Conservation (phyloP, 805 yeast genomes). For the Metschnikowia drakensbergensis region DNA sequence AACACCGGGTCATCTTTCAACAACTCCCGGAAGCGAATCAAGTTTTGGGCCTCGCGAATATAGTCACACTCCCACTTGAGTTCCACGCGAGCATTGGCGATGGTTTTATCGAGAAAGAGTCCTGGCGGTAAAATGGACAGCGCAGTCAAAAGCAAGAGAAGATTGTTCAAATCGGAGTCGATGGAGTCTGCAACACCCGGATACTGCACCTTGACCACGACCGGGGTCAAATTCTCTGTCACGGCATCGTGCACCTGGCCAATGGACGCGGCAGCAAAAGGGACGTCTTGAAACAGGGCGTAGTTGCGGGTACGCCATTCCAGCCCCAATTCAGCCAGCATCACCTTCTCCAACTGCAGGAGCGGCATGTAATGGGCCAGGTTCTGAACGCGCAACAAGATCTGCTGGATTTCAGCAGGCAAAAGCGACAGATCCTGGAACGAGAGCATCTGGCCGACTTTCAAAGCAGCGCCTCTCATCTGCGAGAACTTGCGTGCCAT, state of each 20-base stretch:
- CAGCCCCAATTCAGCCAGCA: conserved; percentile 69
- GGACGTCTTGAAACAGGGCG: conserved; percentile 74
- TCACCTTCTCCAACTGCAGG: conserved; percentile 74
- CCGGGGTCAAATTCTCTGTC: conserved; percentile 60
- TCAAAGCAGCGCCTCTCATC: conserved; percentile 99
- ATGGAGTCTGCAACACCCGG: conserved; percentile 95
- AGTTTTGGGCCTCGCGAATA: conserved; percentile 76
- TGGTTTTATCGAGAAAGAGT: conserved; percentile 82
- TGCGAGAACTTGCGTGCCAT: conserved; percentile 83
- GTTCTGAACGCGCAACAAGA: conserved; percentile 82
- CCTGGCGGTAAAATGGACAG: conserved; percentile 87
- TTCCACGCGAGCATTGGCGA: conserved; percentile 89
- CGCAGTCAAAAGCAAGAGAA: conserved; percentile 78
- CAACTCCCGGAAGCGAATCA: conserved; percentile 63
- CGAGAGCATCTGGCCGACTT: conserved; percentile 94
- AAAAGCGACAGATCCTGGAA: conserved; percentile 86
- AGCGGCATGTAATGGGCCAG: conserved; percentile 97
- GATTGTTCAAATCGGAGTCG: conserved; percentile 88
- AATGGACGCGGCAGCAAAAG: conserved; percentile 95
- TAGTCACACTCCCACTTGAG: conserved; percentile 98
- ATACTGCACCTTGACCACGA: conserved; percentile 93
- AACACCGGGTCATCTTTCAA: conserved; percentile 54
- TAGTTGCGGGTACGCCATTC: conserved; percentile 71
- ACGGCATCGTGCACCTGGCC: conserved; percentile 93
- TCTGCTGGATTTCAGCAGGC: conserved; percentile 80